These are phyloP conservation scores for Quercus phellos DNA, from an alignment of 331 rosid genomes.

Conservation along the genomic window DNA sequence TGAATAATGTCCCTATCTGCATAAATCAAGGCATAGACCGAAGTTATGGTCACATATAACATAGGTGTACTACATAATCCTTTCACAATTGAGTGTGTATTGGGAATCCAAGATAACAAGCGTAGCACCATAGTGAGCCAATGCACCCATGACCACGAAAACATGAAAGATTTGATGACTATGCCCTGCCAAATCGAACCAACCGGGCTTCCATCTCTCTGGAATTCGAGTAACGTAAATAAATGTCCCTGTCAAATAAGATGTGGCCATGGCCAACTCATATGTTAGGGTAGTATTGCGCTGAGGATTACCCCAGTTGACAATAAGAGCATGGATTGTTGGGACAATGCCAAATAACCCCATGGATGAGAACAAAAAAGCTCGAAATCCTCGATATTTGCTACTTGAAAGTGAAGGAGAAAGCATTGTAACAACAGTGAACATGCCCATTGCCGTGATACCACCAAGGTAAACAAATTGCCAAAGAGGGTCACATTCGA, in stretches of 20 bases:
- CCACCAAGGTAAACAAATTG: constrained; percentile 74
- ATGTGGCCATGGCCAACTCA: constrained; percentile 70
- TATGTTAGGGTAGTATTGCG: constrained; percentile 58
- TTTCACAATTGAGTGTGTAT: constrained; percentile 44
- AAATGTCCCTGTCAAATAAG: constrained; percentile 64
- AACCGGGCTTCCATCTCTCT: constrained; percentile 83
- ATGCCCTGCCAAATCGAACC: constrained; percentile 92
- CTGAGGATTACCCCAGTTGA: constrained; percentile 74
- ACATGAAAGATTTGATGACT: constrained; percentile 92
- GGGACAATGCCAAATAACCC: constrained; percentile 88
- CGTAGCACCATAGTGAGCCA: constrained; percentile 80
- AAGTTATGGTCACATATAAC: neutral
- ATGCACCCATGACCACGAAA: constrained; percentile 77
- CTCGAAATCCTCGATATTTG: constrained; percentile 58
- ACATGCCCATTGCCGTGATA: constrained; percentile 73
- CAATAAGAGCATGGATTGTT: constrained; percentile 60
- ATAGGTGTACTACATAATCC: neutral
- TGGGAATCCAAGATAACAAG: constrained; percentile 81
- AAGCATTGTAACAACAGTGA: constrained; percentile 66
- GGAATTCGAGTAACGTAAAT: constrained; percentile 77
- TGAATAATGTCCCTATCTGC: neutral
- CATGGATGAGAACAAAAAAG: constrained; percentile 80
- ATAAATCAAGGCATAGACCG: neutral
- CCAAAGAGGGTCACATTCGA: constrained; percentile 83
- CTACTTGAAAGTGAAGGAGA: constrained; percentile 54